A percentile compares a stretch with the other conserved stretches of the same genome.
These are phyloP conservation scores for Fusarium metavorans DNA, from an alignment of 2,329 filamentous ascomycete genomes.

Conservation along the genomic window DNA sequence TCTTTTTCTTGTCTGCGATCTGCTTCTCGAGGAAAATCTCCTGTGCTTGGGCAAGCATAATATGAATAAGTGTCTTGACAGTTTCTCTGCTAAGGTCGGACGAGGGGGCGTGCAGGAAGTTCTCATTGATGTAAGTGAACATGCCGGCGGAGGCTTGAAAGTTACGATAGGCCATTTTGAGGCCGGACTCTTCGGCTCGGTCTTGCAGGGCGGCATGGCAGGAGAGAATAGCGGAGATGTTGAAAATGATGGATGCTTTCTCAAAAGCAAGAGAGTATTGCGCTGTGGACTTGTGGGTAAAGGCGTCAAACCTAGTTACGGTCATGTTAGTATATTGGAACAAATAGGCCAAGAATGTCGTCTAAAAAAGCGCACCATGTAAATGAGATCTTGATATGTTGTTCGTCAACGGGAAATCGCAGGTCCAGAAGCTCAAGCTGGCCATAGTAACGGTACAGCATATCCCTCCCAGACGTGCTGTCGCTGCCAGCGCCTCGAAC, in stretches of 20 bases:
- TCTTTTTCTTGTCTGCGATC: constrained; percentile 91
- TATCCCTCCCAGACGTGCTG: constrained; percentile 90
- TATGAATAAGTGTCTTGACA: constrained; percentile 90
- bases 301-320: constrained; percentile 91
- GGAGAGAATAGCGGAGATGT: constrained; percentile 96
- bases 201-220: constrained; percentile 96
- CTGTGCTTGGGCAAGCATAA: constrained; percentile 95
- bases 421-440: constrained; percentile 95
- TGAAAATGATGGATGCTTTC: constrained; percentile 99
- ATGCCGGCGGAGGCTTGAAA: constrained; percentile 98
- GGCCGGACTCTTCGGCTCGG: constrained; percentile 87
- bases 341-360: neutral
- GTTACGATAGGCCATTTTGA: constrained; percentile 97
- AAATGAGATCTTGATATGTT: constrained; percentile 98
- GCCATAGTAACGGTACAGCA: constrained; percentile 97
- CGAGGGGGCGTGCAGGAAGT: constrained; percentile 96
- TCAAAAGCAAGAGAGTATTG: constrained; percentile 98
- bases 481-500: constrained; percentile 98
- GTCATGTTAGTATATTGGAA: constrained; percentile 7
- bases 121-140: constrained; percentile 99
- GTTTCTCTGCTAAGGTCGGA: constrained; percentile 96
- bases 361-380: constrained; percentile 78
- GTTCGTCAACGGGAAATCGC: constrained; percentile 96
- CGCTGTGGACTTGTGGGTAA: constrained; percentile 96
- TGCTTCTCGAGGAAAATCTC: constrained; percentile 99